Evolutionary conservation across 2,329 filamentous ascomycete genomes (phyloP).

Genomic region (Emmonsiellopsis sp.): DNA sequence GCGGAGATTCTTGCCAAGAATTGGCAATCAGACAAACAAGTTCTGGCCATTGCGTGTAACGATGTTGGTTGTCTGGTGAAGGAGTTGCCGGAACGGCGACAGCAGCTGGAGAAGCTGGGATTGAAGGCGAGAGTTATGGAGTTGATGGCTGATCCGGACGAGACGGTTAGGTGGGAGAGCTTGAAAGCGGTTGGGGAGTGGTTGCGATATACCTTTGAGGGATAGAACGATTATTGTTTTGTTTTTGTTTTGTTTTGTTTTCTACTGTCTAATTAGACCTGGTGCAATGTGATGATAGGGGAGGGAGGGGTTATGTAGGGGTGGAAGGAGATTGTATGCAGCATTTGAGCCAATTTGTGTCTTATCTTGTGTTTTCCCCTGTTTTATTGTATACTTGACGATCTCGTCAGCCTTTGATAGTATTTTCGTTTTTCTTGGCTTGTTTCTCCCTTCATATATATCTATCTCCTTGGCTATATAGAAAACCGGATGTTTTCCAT

Average conservation of each 20-base stretch:
- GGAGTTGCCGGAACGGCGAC: constrained; percentile 75
- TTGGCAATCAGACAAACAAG: constrained; percentile 76
- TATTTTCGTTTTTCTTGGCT: too few species aligned
- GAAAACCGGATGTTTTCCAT: too few species aligned
- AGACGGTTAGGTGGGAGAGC: constrained; percentile 87
- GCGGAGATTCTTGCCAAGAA: constrained; percentile 76
- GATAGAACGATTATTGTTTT: constrained; percentile 15
- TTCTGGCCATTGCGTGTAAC: constrained; percentile 86
- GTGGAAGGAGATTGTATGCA: too few species aligned
- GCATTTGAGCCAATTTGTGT: too few species aligned
- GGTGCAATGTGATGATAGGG: too few species aligned
- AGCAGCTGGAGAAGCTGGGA: constrained; percentile 70
- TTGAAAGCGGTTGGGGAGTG: constrained; percentile 73
- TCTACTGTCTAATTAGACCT: too few species aligned
- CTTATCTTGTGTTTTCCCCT: too few species aligned
- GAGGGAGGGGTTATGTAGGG: too few species aligned
- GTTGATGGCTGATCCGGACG: constrained; percentile 81
- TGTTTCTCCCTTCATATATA: too few species aligned
- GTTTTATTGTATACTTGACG: too few species aligned
- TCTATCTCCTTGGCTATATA: too few species aligned
- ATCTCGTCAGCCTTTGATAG: too few species aligned
- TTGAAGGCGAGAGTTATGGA: constrained; percentile 86
- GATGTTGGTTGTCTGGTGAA: constrained; percentile 83
- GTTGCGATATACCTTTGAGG: constrained; percentile 60
- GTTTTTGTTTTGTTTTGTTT: background rate